phyloP scores from a whole-genome alignment of 106 monocot genomes.

The Dioscorea dumetorum region DNA sequence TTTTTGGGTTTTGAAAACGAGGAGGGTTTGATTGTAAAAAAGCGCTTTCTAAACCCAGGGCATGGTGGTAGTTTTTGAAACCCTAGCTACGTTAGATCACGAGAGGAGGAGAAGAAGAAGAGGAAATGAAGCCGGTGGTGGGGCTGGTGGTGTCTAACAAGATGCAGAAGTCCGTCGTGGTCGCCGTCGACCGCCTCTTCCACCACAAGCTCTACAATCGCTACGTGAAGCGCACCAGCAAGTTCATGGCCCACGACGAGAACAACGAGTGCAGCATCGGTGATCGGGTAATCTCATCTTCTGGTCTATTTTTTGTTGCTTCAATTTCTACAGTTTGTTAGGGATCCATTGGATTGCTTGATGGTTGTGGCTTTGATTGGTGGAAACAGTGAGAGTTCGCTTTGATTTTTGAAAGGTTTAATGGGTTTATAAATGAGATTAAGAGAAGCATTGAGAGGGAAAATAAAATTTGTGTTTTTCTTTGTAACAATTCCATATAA shows the following conservation, averaged over 20 bases:
- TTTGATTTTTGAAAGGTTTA: too few species aligned
- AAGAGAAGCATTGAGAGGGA: too few species aligned
- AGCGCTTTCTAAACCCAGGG: too few species aligned
- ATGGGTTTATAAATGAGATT: too few species aligned
- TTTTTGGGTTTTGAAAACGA: too few species aligned
- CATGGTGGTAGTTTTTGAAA: not conserved
- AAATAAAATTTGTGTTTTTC: too few species aligned
- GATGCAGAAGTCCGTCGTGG: constrained; percentile 99
- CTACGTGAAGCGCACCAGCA: constrained; percentile 87
- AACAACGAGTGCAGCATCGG: constrained; percentile 74
- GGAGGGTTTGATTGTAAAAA: too few species aligned
- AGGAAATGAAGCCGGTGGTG: constrained; percentile 76
- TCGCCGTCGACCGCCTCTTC: constrained; percentile 87
- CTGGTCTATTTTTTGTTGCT: not conserved
- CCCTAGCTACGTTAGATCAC: not conserved
- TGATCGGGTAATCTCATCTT: constrained; percentile 38
- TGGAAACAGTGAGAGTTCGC: too few species aligned
- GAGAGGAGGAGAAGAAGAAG: not conserved
- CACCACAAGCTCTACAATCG: constrained; percentile 84
- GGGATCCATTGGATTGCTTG: too few species aligned
- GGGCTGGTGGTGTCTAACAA: constrained; percentile 93
- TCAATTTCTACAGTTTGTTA: too few species aligned
- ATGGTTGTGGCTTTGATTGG: too few species aligned
- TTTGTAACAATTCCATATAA: too few species aligned
- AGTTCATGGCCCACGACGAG: constrained; percentile 99